Evolutionary conservation across 2,329 filamentous ascomycete genomes (phyloP), one percentile per base, ranked within the genome.

Genomic region (Teratosphaeriaceae sp.): DNA sequence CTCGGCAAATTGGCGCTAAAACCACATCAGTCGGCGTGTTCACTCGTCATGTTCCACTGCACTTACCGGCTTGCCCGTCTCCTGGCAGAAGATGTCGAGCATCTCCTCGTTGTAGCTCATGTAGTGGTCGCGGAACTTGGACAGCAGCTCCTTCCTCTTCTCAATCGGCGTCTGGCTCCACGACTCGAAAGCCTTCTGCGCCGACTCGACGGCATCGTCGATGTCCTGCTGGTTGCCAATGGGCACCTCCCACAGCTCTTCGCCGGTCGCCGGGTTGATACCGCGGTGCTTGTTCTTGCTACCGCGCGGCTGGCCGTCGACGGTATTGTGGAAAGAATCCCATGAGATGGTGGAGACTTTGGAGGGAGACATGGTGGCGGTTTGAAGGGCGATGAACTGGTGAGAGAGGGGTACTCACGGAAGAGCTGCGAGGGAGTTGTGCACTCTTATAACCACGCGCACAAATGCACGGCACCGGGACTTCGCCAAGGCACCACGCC

Each of bases 361-460:
- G 47, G 63, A 65, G 24, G 68, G 67, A 62, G 68, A 69, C 69
- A 71, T 72, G 51, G 41, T 66, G 39, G 21, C 26, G 43, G 38
- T 8, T 36, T 30, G 36, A n/a, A 34, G 26, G 21, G 20, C 21
- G 5, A 19, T 42, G 23, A 20, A 20, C 27, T 5, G n/a, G 36
- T n/a, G 38, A 13, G 16, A 20, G 29, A 35, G 15, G 16, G n/a
- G n/a, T n/a, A n/a, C n/a, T n/a, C n/a, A n/a, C n/a, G n/a, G n/a
- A n/a, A n/a, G n/a, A n/a, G n/a, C n/a, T n/a, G n/a, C n/a, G n/a
- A n/a, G n/a, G n/a, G n/a, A n/a, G n/a, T n/a, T n/a, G n/a, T n/a
- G n/a, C n/a, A n/a, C n/a, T n/a, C n/a, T n/a, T n/a, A n/a, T n/a
- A n/a, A n/a, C n/a, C n/a, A n/a, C 24, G 24, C 24, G 24, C 24